Percentiles rank a stretch among this genome's conserved stretches.
Evolutionary conservation across 208 protist species (phyloP).

Genomic region (Crithidia mellificae): DNA sequence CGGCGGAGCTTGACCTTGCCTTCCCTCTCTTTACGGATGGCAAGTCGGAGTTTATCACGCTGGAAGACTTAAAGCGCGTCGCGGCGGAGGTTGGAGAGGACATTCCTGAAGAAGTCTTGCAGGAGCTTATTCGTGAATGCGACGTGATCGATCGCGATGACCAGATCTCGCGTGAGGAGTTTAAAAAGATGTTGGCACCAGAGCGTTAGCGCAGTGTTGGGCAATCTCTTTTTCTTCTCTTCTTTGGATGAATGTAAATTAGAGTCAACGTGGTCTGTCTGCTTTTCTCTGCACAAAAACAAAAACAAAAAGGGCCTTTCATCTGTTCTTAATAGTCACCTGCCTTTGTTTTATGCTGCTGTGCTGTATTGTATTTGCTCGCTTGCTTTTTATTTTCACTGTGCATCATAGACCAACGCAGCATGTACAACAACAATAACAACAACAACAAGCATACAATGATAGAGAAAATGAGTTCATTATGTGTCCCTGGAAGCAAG

Average conservation of each 20-base stretch:
- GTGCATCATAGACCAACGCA: too few species aligned
- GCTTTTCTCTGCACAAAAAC: too few species aligned
- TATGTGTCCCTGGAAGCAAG: too few species aligned
- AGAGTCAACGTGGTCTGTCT: too few species aligned
- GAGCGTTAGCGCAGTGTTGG: slow-evolving; percentile 2
- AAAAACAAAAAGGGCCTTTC: too few species aligned
- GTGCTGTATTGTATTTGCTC: background rate
- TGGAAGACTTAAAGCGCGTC: slow-evolving; percentile 96
- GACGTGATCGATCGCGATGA: slow-evolving; percentile 94
- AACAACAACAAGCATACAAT: too few species aligned
- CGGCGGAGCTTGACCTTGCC: slow-evolving; percentile 92
- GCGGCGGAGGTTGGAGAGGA: slow-evolving; percentile 94
- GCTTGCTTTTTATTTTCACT: background rate
- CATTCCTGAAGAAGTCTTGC: slow-evolving; percentile 95
- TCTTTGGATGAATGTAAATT: background rate
- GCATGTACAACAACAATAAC: too few species aligned
- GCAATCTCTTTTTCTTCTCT: slow-evolving; percentile 24
- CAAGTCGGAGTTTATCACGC: slow-evolving; percentile 93
- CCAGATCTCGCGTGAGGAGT: slow-evolving; percentile 93
- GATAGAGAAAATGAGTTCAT: too few species aligned
- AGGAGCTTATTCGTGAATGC: slow-evolving; percentile 95
- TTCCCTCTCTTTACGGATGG: slow-evolving; percentile 96
- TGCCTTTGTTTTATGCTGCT: background rate
- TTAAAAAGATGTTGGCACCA: slow-evolving; percentile 92
- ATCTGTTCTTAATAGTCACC: background rate